These are phyloP conservation scores for Nakaseomyces uthaithaninus DNA, from an alignment of 1,139 yeast species.

Conservation along the genomic window DNA sequence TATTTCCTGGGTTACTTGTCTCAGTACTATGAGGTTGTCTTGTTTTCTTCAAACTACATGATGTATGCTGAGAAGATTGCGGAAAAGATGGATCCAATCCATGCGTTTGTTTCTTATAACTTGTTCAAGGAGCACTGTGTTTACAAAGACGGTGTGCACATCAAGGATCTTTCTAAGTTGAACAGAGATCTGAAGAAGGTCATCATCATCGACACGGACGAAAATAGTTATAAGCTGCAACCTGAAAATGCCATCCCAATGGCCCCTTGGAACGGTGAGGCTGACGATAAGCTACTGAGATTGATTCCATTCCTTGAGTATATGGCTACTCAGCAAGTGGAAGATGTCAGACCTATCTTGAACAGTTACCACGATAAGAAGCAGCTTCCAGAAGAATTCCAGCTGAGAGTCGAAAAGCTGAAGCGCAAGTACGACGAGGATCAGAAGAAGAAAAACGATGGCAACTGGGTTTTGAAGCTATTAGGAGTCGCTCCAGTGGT, in stretches of 20 bases:
- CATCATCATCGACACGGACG: conserved; percentile 69
- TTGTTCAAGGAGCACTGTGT: conserved; percentile 82
- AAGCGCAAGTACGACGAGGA: conserved; percentile 65
- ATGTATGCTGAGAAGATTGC: conserved; percentile 81
- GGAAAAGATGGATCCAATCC: conserved; percentile 84
- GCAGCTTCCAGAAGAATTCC: conserved; percentile 68
- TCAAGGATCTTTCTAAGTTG: conserved; percentile 77
- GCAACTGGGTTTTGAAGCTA: conserved; percentile 50
- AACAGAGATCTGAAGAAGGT: conserved; percentile 86
- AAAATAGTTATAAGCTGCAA: conserved; percentile 67
- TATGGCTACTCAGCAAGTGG: conserved; percentile 82
- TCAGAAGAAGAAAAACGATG: conserved; percentile 44
- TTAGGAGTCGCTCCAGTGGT: conserved; percentile 47
- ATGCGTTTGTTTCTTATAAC: conserved; percentile 80
- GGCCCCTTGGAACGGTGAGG: conserved; percentile 77
- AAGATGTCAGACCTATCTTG: conserved; percentile 85
- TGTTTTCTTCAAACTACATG: conserved; percentile 79
- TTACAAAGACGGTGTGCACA: conserved; percentile 76
- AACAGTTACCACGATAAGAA: conserved; percentile 56
- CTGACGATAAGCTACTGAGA: conserved; percentile 70
- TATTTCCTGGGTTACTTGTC: conserved; percentile 91
- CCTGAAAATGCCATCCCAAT: conserved; percentile 87
- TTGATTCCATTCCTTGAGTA: conserved; percentile 91
- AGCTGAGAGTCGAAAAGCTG: conserved; percentile 63
- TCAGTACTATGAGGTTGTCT: conserved; percentile 90